Percentiles rank a stretch among this genome's conserved stretches.
These are phyloP conservation scores for Metschnikowia lunata DNA, from an alignment of 805 yeast genomes.

Conservation along the genomic window DNA sequence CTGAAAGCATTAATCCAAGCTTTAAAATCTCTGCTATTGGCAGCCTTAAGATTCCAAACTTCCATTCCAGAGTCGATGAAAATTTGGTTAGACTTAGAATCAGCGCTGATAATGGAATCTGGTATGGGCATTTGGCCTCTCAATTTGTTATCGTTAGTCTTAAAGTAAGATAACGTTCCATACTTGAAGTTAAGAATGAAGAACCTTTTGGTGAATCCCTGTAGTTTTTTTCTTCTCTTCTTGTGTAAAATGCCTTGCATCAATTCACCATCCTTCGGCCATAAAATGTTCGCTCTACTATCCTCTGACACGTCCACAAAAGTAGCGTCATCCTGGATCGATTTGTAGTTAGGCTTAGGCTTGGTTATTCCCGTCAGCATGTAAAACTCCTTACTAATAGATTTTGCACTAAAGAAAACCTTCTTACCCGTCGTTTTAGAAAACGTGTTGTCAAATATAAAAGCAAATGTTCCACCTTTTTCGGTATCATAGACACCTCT, in stretches of 20 bases:
- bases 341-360: not conserved
- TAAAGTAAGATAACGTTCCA: slow-evolving; percentile 80
- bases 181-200: slow-evolving; percentile 78
- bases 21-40: slow-evolving; percentile 59
- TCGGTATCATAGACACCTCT: slow-evolving; percentile 58
- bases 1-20: slow-evolving; percentile 83
- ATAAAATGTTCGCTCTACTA: slow-evolving; percentile 15
- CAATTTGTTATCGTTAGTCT: slow-evolving; percentile 63
- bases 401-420: slow-evolving; percentile 54
- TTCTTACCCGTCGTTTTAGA: slow-evolving; percentile 82
- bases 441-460: slow-evolving; percentile 88
- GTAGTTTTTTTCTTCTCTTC: slow-evolving; percentile 73
- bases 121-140: slow-evolving; percentile 91
- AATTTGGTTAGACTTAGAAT: slow-evolving; percentile 59
- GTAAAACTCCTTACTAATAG: slow-evolving; percentile 5
- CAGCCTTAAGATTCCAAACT: slow-evolving; percentile 81
- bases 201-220: slow-evolving; percentile 81
- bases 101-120: slow-evolving; percentile 78
- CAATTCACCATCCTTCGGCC: slow-evolving; percentile 61
- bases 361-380: not conserved
- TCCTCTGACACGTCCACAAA: not conserved
- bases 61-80: slow-evolving; percentile 93
- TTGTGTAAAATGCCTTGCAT: slow-evolving; percentile 77
- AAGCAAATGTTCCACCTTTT: slow-evolving; percentile 72
- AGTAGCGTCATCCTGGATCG: not conserved